Conservation (phyloP, 768 basidiomycete species). For the Mycena chlorophos region DNA sequence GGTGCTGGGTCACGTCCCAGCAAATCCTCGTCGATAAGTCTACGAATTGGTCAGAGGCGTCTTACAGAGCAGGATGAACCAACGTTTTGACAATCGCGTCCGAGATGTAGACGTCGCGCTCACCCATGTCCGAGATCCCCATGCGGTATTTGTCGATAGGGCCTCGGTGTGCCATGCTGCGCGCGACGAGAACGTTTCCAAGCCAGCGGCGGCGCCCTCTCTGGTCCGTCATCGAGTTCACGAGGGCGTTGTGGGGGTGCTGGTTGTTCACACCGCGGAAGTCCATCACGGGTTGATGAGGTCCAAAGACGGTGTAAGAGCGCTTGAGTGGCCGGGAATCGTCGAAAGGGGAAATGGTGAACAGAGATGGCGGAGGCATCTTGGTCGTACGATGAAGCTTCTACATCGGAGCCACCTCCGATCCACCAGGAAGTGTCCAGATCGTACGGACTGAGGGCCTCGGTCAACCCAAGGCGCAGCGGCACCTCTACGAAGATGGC, state of each 20-base stretch:
- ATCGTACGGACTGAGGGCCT: no score
- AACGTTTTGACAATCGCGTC: neutral
- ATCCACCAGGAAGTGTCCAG: no score
- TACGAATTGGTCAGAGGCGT: neutral
- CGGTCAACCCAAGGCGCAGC: no score
- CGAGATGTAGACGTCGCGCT: neutral
- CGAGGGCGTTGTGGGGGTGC: neutral
- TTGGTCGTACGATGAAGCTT: neutral
- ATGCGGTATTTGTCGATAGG: neutral
- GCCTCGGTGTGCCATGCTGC: neutral
- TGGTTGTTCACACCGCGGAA: neutral
- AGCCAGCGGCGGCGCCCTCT: neutral
- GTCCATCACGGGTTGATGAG: neutral
- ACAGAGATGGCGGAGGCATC: neutral
- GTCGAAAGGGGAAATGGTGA: neutral
- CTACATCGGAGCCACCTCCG: no score
- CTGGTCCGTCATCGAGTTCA: neutral
- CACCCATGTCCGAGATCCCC: neutral
- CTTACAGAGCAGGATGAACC: neutral
- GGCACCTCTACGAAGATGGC: no score
- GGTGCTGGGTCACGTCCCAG: neutral
- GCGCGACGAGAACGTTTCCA: neutral
- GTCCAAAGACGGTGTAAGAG: neutral
- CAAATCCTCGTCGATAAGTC: neutral
- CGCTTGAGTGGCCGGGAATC: neutral